These are phyloP conservation scores for Fraxinus dipetala DNA, from an alignment of 305 asterid genomes.

Conservation along the genomic window DNA sequence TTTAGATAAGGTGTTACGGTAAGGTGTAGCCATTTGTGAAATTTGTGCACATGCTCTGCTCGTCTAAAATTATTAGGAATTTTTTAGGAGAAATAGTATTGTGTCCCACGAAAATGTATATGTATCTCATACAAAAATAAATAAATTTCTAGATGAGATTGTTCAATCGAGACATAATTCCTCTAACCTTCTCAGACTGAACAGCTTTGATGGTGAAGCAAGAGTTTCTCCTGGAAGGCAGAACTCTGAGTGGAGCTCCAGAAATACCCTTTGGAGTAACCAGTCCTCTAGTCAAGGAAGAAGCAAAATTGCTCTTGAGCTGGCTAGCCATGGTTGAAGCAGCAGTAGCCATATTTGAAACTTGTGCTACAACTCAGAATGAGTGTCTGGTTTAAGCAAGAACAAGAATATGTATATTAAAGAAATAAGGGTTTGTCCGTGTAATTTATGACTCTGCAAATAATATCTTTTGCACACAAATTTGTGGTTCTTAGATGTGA, in stretches of 20 bases:
- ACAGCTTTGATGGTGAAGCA: constrained; percentile 64
- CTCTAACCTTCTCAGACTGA: constrained; percentile 63
- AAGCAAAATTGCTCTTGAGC: constrained; percentile 53
- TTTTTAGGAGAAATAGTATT: background rate
- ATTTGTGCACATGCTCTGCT: background rate
- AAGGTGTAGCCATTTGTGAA: background rate
- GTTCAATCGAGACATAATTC: background rate
- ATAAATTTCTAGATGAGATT: background rate
- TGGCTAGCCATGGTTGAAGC: constrained; percentile 78
- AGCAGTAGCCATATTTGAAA: constrained; percentile 54
- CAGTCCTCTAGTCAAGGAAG: constrained; percentile 49
- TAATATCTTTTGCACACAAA: constrained; percentile 39
- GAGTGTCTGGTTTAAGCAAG: background rate
- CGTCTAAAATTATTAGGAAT: background rate
- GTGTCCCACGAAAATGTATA: background rate
- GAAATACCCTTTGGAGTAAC: constrained; percentile 69
- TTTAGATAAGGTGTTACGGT: background rate
- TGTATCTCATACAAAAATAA: background rate
- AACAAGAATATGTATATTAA: constrained; percentile 18
- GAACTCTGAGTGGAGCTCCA: constrained; percentile 61
- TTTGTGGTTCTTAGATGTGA: constrained; percentile 41
- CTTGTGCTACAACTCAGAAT: background rate
- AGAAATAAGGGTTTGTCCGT: background rate
- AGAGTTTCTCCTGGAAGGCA: constrained; percentile 51
- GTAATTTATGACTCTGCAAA: constrained; percentile 23